Evolutionary conservation across 2,329 filamentous ascomycete genomes (phyloP), one percentile per base, ranked within the genome.

Genomic region (Penicillium sp.): DNA sequence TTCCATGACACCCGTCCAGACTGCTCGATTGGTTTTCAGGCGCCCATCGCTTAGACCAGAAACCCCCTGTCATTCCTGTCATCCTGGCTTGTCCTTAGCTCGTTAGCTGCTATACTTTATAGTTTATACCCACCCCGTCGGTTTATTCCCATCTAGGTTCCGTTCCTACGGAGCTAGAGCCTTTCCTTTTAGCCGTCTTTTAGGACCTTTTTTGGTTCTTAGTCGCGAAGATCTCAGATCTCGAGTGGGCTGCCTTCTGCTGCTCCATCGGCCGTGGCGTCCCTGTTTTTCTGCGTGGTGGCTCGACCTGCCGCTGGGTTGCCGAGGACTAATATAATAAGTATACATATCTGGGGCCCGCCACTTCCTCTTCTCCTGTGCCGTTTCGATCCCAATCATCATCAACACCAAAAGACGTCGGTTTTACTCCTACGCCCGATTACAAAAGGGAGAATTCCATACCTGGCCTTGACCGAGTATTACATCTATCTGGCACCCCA

Each of bases 171-270:
- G 54, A 52, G 49, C 43, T 43, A 51, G 33, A 43, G 47, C 55
- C 14, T 48, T 59, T 45, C 35, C 18, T 35, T 35, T 59, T 56
- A 56, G 42, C 54, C 53, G 52, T 58, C 55, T 47, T 57, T 55
- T 58, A 54, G 40, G 48, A 46, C 30, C 45, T 45, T 58, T 56
- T 54, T 56, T 46, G 56, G 47, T 47, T 55, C 55, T 60, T 61
- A 63, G 59, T 56, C 54, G 56, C 62, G 62, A 63, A 62, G 61
- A 63, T 63, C 62, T 63, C 53, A 64, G 62, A 64, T 64, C 62
- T 63, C 47, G 50, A 43, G 51, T 60, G 58, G 43, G 57, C 52
- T 58, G 28, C 23, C 35, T 48, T 24, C 38, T 38, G 33, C 51
- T 57, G 54, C 48, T 55, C 51, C 55, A 50, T 53, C 52, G 24